Percentiles rank a stretch among this genome's conserved stretches.
phyloP scores from a whole-genome alignment of 106 monocot species.

The Alisma plantagoaquatica region DNA sequence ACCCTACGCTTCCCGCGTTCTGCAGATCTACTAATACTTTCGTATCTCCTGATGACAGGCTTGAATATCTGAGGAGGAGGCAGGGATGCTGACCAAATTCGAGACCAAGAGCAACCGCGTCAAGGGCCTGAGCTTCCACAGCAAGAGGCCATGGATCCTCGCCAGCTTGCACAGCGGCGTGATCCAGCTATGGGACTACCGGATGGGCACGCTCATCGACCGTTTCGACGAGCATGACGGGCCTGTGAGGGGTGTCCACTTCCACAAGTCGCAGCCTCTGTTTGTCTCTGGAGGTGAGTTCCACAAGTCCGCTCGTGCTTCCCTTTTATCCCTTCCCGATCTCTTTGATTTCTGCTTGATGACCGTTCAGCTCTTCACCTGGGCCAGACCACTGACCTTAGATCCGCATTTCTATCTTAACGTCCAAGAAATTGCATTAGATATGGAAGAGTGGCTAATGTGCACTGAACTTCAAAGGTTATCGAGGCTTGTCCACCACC shows the following conservation, averaged over 20 bases:
- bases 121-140: slow-evolving; percentile 82
- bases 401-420: too few relatives aligned
- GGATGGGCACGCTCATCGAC: slow-evolving; percentile 78
- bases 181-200: slow-evolving; percentile 87
- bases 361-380: too few relatives aligned
- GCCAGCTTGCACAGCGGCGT: slow-evolving; percentile 81
- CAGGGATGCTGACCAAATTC: slow-evolving; percentile 48
- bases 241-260: slow-evolving; percentile 70
- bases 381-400: too few relatives aligned
- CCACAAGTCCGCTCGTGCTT: neutral
- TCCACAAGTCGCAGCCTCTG: slow-evolving; percentile 69
- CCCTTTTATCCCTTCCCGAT: neutral
- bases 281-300: slow-evolving; percentile 74
- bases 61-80: too few relatives aligned
- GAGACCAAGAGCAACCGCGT: slow-evolving; percentile 91
- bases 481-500: too few relatives aligned
- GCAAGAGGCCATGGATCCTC: slow-evolving; percentile 78
- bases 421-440: too few relatives aligned
- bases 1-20: too few relatives aligned
- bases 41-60: too few relatives aligned
- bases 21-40: too few relatives aligned
- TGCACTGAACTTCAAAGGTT: too few relatives aligned
- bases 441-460: too few relatives aligned
- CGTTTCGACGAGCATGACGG: slow-evolving; percentile 88
- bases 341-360: too few relatives aligned